Percentiles rank a stretch among this genome's conserved stretches.
Conservation (phyloP, 257 asterid genomes). For the Ilex asprella region DNA sequence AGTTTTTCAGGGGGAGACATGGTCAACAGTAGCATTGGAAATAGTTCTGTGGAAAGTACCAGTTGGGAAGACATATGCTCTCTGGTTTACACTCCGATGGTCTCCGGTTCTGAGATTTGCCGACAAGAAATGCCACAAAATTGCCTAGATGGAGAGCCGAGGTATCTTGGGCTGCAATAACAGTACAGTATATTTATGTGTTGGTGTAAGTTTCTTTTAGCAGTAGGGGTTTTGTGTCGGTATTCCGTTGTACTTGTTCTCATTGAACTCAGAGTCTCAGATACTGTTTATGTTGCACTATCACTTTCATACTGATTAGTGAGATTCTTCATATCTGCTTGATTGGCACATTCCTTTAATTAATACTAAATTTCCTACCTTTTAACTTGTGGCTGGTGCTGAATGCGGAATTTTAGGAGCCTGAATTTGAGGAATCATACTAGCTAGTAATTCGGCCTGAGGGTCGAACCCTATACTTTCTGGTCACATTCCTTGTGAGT, state of each 20-base stretch:
- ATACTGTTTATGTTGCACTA: conserved; percentile 8
- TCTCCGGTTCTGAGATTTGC: conserved; percentile 11
- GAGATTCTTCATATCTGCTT: not conserved
- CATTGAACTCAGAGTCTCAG: too few relatives aligned
- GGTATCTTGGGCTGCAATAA: conserved; percentile 3
- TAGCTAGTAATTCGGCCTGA: too few relatives aligned
- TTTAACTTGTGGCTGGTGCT: conserved; percentile 7
- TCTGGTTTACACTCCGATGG: conserved; percentile 14
- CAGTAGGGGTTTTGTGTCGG: not conserved
- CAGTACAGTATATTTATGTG: conserved; percentile 7
- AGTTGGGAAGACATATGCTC: conserved; percentile 30
- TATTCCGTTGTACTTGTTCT: too few relatives aligned
- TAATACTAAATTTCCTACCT: conserved; percentile 6
- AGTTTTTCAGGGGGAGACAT: conserved; percentile 20
- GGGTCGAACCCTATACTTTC: too few relatives aligned
- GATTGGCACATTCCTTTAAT: not conserved
- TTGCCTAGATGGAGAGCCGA: conserved; percentile 18
- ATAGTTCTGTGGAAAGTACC: conserved; percentile 26
- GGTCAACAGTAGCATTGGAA: conserved; percentile 16
- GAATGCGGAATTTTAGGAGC: not conserved
- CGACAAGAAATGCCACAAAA: conserved; percentile 10
- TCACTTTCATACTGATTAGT: conserved; percentile 27
- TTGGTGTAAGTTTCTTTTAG: conserved; percentile 5
- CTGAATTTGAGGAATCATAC: not conserved
- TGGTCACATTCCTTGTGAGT: too few relatives aligned